Evolutionary conservation across 768 basidiomycete genomes (phyloP), one percentile per base, ranked within the genome.

Genomic region (Melanogaster broomeanus): DNA sequence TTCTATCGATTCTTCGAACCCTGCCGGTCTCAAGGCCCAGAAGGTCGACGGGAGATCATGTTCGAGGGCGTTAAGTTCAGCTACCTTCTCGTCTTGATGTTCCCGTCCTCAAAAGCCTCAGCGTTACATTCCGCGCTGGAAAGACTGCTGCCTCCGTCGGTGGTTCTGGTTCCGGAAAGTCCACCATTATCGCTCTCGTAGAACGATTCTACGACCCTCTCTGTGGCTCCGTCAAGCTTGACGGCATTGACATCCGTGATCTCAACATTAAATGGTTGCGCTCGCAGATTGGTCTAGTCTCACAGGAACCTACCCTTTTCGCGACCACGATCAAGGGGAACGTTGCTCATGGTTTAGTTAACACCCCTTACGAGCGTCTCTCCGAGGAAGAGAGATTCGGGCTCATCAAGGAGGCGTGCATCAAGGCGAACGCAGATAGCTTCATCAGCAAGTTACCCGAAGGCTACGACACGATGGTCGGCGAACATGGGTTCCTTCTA

Each of bases 131-230:
- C 76, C 76, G 77, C 24, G 86, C 87, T 0, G 90, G 91, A 25
- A 84, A 88, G 67, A 89, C 88, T 5, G 81, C 83, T 11, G 88
- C 88, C 11, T 75, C 90, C 31, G 88, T 90, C 42, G 88, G 89
- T 44, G 87, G 88, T 12, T 87, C 85, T 37, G 89, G 88, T 8
- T 88, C 85, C 4, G 88, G 88, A 11, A 89, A 89, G 61, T 88
- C 86, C 2, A 90, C 89, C 6, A 70, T 91, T 46, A 77, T 93
- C 28, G 80, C 84, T 19, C 79, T 94, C 13, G 82, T 93, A 35
- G 92, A 94, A 66, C 81, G 93, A 4, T 95, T 94, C 74, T 95
- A 95, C 61, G 93, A 96, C 62, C 89, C 93, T 3, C 68, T 76
- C 0, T 68, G 71, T 1, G 93, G 93, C 16, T 58, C 63, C 15